Evolutionary conservation across 2,329 filamentous ascomycete genomes (phyloP).

Genomic region (Lecanoromycetidae sp.): DNA sequence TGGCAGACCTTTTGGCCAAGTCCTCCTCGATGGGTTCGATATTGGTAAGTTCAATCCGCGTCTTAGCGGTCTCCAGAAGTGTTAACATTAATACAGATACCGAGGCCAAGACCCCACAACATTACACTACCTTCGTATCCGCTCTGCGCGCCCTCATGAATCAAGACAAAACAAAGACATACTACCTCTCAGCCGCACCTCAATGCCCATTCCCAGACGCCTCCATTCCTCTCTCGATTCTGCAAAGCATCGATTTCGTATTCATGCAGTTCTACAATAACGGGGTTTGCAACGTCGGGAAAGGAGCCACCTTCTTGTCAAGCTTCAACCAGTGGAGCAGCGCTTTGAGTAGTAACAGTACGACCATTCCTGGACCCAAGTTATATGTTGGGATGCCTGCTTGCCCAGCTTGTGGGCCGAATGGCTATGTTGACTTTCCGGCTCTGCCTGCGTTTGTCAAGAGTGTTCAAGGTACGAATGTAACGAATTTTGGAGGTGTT

Average conservation of each 20-base stretch:
- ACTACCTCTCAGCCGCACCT: conserved; percentile 30
- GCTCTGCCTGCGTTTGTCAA: conserved; percentile 23
- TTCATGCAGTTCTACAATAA: conserved; percentile 37
- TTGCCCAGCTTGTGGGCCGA: conserved; percentile 22
- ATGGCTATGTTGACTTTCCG: conserved; percentile 24
- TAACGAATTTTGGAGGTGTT: conserved; percentile 28
- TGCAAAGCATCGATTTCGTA: conserved; percentile 29
- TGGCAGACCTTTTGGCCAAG: conserved; percentile 24
- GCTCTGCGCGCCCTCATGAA: conserved; percentile 24
- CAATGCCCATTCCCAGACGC: conserved; percentile 31
- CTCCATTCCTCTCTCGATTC: conserved; percentile 24
- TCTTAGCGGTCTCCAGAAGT: too few species aligned
- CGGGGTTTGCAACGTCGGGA: conserved; percentile 24
- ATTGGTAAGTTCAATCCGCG: conserved; percentile 24
- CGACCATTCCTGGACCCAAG: conserved; percentile 22
- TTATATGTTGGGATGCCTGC: conserved; percentile 28
- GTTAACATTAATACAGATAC: conserved; percentile 22
- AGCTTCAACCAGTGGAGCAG: conserved; percentile 26
- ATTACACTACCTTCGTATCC: conserved; percentile 24
- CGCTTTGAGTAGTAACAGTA: conserved; percentile 16
- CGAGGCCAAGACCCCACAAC: conserved; percentile 22
- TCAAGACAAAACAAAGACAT: conserved; percentile 21
- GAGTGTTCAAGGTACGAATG: conserved; percentile 20
- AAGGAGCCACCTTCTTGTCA: conserved; percentile 19
- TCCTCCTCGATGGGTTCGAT: conserved; percentile 30